These are phyloP conservation scores for Ganoderma meredithae DNA, from an alignment of 1,284 basidiomycete genomes.

Conservation along the genomic window DNA sequence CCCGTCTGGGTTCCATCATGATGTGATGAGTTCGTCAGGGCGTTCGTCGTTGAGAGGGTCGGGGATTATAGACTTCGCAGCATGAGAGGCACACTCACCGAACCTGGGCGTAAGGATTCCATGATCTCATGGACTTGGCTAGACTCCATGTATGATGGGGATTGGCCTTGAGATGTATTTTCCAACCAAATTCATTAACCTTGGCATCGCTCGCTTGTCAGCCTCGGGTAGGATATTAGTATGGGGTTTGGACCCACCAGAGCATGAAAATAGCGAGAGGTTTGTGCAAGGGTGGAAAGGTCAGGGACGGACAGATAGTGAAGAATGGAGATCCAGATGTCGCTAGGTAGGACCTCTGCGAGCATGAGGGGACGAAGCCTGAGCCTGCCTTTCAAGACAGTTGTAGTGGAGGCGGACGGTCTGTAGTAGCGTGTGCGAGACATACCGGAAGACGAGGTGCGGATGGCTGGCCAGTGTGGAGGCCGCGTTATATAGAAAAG, in stretches of 20 bases:
- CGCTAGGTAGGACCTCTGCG: slow-evolving; percentile 53
- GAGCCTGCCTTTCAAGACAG: slow-evolving; percentile 10
- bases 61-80: background rate
- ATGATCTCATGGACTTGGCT: slow-evolving; percentile 50
- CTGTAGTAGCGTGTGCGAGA: slow-evolving; percentile 10
- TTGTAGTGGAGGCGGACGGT: background rate
- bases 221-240: background rate
- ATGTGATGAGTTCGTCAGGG: background rate
- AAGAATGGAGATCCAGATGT: slow-evolving; percentile 65
- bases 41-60: background rate
- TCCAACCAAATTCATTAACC: slow-evolving; percentile 72
- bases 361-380: slow-evolving; percentile 28
- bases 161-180: slow-evolving; percentile 54
- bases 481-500: background rate
- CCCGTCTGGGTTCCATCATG: background rate
- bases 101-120: slow-evolving; percentile 55
- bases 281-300: slow-evolving; percentile 53
- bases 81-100: slow-evolving; percentile 32
- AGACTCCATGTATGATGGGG: slow-evolving; percentile 63
- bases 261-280: slow-evolving; percentile 52
- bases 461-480: background rate
- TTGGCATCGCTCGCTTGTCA: slow-evolving; percentile 37
- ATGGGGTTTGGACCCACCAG: slow-evolving; percentile 50
- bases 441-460: slow-evolving; percentile 5
- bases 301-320: slow-evolving; percentile 54